Evolutionary conservation across 169 alveolate genomes (phyloP), one percentile per base, ranked within the genome.

Genomic region (Plasmodium knowlesi): DNA sequence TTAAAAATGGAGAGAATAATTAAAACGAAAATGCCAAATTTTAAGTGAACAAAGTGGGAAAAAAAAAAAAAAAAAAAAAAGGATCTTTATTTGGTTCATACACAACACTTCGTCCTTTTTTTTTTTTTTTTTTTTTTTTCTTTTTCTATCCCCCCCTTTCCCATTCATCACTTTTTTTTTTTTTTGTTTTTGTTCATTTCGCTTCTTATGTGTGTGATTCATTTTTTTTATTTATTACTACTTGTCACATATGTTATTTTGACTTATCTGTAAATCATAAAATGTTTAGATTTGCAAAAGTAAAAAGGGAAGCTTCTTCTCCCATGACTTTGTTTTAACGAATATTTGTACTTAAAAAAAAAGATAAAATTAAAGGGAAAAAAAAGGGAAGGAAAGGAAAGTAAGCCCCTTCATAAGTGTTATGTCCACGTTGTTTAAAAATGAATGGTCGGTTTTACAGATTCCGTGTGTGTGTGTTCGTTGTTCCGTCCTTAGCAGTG

Each of bases 1-100:
- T 81, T 81, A 28, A 81, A 41, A 80, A 80, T 34, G 25, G 25
- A 74, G 25, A 22, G 83, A 74, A 74, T 74, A 74, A 74, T 74
- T 74, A 19, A 41, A 32, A 5, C 14, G 84, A 46, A 78, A 78
- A 19, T 12, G 46, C 19, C 43, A 32, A 78, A 78, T 37, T 41
- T 32, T 37, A 78, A 78, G 70, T 37, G n/a, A 41, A 19, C 43
- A 37, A 78, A 22, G 41, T 5, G 6, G 16, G 16, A 1, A 3
- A 28, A 9, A 67, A 67, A 19, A n/a, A 61, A n/a, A n/a, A n/a
- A n/a, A n/a, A n/a, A 67, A 67, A 67, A 25, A 1, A 67, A 67
- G 1, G 34, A 0, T 25, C 34, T 67, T 67, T 67, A 67, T 67
- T 67, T 67, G 76, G 76, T 25, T 67, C 19, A 67, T 22, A 67